Evolutionary conservation across 2,329 filamentous ascomycete genomes (phyloP), one percentile per base, ranked within the genome.

Genomic region (Teratosphaeria pseudoeucalypti): DNA sequence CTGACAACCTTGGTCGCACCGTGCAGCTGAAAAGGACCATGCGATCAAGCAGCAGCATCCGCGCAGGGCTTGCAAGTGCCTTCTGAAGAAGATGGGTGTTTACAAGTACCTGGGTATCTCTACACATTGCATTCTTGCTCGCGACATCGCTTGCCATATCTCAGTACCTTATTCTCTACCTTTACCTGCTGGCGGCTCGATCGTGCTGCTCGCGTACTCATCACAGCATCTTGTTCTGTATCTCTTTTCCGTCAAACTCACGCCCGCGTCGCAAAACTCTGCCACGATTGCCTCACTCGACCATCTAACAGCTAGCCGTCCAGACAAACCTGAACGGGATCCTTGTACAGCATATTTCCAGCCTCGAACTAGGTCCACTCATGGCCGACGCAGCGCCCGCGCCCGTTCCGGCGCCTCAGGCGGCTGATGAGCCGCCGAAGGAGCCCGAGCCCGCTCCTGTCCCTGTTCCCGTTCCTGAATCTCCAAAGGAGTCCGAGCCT

Each of bases 141-240:
- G 19, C 23, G 6, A 23, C 43, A 19, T 49, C n/a, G n/a, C 16
- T 10, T 23, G 6, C 16, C n/a, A n/a, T 10, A 49, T 49, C 43
- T 49, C 43, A 23, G 12, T 43, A 39, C 16, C 34, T 47, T n/a
- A 10, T n/a, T 49, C n/a, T 49, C 43, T 49, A 49, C 43, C 16
- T 49, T 10, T 49, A 49, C 10, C 43, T 49, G 4, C 19, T 53
- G 78, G 81, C 37, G 94, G 94, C 55, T 96, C 69, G 97, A 97
- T 78, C 94, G 97, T 75, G 94, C 43, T 49, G 43, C 43, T 49
- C n/a, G 43, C 16, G n/a, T 19, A 26, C 5, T n/a, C 19, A 16
- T 10, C 23, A 49, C 10, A 49, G 43, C 43, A 49, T 49, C 43
- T 49, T 23, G 16, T 9, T 19, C 43, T 9, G 43, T 19, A 49